Conservation (phyloP, 2,329 filamentous ascomycete species). For the Hortaea werneckii region DNA sequence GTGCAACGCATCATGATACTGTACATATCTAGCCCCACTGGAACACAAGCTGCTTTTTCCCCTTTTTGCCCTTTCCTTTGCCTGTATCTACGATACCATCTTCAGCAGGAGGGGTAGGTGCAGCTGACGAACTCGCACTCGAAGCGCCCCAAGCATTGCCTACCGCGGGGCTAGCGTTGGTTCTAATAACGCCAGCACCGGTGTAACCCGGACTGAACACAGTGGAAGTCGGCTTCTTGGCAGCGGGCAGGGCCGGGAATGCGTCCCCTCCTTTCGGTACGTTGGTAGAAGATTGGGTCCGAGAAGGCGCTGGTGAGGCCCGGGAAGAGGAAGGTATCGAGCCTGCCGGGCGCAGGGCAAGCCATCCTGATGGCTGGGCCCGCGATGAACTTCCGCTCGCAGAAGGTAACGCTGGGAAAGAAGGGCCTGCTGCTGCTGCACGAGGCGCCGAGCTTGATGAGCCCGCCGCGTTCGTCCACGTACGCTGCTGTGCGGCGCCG, state of each 20-base stretch:
- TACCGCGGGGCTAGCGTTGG: slow-evolving; percentile 27
- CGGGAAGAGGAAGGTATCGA: slow-evolving; percentile 19
- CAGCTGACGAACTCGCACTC: slow-evolving; percentile 12
- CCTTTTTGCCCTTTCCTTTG: slow-evolving; percentile 40
- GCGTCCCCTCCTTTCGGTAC: slow-evolving; percentile 40
- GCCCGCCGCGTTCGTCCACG: slow-evolving; percentile 41
- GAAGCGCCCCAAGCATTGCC: slow-evolving; percentile 31
- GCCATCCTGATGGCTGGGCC: slow-evolving; percentile 18
- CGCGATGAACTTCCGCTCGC: slow-evolving; percentile 8
- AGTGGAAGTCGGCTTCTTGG: slow-evolving; percentile 56
- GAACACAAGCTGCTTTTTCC: slow-evolving; percentile 42
- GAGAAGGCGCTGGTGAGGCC: slow-evolving; percentile 26
- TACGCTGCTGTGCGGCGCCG: slow-evolving; percentile 39
- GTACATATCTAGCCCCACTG: slow-evolving; percentile 35
- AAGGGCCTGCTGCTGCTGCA: slow-evolving; percentile 5
- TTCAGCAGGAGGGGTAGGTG: slow-evolving; percentile 12
- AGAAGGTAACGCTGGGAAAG: slow-evolving; percentile 21
- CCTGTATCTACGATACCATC: slow-evolving; percentile 13
- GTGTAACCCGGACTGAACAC: slow-evolving; percentile 42
- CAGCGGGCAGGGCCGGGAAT: slow-evolving; percentile 74
- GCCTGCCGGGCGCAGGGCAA: slow-evolving; percentile 21
- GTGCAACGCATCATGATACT: background rate
- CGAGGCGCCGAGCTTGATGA: slow-evolving; percentile 8
- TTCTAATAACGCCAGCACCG: slow-evolving; percentile 35
- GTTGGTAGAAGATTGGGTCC: slow-evolving; percentile 23